Evolutionary conservation across 768 basidiomycete genomes (phyloP).

Genomic region (Mycena rosella): DNA sequence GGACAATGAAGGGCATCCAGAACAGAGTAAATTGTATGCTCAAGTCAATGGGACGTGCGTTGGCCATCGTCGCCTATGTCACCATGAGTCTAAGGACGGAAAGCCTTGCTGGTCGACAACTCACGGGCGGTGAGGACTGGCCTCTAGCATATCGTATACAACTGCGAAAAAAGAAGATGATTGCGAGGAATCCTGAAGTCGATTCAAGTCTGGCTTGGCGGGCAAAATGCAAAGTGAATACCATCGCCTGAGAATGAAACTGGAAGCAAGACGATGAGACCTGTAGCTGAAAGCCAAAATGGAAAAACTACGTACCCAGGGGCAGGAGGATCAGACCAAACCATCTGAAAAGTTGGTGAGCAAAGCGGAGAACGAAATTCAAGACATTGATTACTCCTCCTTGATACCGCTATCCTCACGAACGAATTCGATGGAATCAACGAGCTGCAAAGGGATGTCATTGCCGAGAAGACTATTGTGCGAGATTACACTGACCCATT

Average conservation of each 20-base stretch:
- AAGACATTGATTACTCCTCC: too few species aligned
- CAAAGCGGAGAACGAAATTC: too few species aligned
- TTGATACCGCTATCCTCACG: conserved; percentile 56
- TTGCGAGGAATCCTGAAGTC: conserved; percentile 57
- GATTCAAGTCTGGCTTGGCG: neutral
- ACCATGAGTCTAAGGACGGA: neutral
- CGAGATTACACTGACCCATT: conserved; percentile 63
- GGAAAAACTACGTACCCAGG: conserved; percentile 52
- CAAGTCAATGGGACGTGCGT: conserved; percentile 79
- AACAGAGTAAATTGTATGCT: conserved; percentile 84
- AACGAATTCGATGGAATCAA: conserved; percentile 73
- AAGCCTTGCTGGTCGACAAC: neutral
- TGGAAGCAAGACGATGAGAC: neutral
- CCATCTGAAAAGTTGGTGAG: too few species aligned
- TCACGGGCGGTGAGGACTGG: conserved; percentile 55
- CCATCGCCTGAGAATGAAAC: conserved; percentile 82
- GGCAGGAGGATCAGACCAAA: conserved; percentile 82
- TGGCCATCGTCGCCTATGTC: conserved; percentile 64
- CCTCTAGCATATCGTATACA: conserved; percentile 49
- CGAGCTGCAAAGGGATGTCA: conserved; percentile 56
- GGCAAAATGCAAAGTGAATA: neutral
- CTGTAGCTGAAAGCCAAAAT: too few species aligned
- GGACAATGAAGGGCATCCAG: conserved; percentile 81
- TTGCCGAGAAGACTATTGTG: neutral
- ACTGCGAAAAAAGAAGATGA: conserved; percentile 67